These are phyloP conservation scores for Colletotrichum graminicola DNA, from an alignment of 2,329 filamentous ascomycete species.

Conservation along the genomic window DNA sequence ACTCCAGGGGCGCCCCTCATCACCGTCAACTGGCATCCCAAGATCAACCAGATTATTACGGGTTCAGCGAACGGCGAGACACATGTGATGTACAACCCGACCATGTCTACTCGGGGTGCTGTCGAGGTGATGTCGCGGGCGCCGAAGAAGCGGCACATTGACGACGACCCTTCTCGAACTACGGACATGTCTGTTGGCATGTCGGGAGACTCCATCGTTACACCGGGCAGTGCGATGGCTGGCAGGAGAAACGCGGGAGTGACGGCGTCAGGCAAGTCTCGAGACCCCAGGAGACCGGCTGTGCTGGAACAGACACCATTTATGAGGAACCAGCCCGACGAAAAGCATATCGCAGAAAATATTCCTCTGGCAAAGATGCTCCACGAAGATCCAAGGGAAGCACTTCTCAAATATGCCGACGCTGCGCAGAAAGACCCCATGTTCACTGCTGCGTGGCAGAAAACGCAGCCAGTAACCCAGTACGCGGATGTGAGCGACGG, in stretches of 20 bases:
- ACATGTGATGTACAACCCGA: constrained; percentile 90
- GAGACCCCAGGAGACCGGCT: constrained; percentile 86
- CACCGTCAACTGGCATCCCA: constrained; percentile 90
- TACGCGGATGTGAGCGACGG: constrained; percentile 93
- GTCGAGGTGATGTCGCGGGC: constrained; percentile 92
- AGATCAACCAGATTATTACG: constrained; percentile 95
- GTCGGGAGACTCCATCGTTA: constrained; percentile 84
- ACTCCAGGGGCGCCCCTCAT: constrained; percentile 87
- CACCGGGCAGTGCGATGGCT: constrained; percentile 70
- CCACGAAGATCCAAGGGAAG: constrained; percentile 95
- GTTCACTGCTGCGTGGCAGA: constrained; percentile 93
- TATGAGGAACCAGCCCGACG: constrained; percentile 88
- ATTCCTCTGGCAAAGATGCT: constrained; percentile 93
- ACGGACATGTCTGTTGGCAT: constrained; percentile 86
- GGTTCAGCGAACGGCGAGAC: constrained; percentile 92
- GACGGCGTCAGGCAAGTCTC: constrained; percentile 80
- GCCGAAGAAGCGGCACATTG: constrained; percentile 93
- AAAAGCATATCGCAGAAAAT: constrained; percentile 87
- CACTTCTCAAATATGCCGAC: constrained; percentile 93
- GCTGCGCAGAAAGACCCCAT: constrained; percentile 92
- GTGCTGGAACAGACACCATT: constrained; percentile 89
- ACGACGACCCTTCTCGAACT: constrained; percentile 89
- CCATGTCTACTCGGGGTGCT: constrained; percentile 83
- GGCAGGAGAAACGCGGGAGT: constrained; percentile 73
- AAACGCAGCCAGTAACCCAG: constrained; percentile 91